Conservation (phyloP, 352 stramenopile species). For the Pythium oligandrum region DNA sequence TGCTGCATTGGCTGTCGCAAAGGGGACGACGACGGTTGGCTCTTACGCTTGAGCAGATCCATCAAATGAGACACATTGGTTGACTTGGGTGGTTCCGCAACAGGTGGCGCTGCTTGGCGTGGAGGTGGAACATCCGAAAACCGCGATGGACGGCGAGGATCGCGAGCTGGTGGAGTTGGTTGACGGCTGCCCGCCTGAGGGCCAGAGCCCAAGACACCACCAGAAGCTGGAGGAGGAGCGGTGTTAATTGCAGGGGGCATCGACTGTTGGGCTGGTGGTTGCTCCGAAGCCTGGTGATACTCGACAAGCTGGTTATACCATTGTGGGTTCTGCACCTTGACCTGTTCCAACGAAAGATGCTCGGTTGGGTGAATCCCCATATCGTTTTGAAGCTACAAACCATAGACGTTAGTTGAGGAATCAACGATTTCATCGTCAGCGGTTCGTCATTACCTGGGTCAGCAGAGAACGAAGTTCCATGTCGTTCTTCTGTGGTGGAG, state of each 20-base stretch:
- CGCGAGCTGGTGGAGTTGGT: slow-evolving; percentile 13
- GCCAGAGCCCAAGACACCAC: neutral
- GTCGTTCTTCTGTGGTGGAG: slow-evolving; percentile 41
- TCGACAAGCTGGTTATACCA: slow-evolving; percentile 81
- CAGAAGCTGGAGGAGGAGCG: neutral
- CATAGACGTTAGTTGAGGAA: neutral
- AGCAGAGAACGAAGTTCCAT: slow-evolving; percentile 77
- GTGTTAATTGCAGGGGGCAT: neutral
- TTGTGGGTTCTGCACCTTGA: slow-evolving; percentile 78
- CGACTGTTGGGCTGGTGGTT: slow-evolving; percentile 10
- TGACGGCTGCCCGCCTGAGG: no score
- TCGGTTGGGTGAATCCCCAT: slow-evolving; percentile 84
- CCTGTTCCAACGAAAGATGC: slow-evolving; percentile 83
- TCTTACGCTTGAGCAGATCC: slow-evolving; percentile 76
- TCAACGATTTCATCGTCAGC: neutral
- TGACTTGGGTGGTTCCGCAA: slow-evolving; percentile 31
- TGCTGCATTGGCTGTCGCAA: slow-evolving; percentile 20
- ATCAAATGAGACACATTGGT: slow-evolving; percentile 79
- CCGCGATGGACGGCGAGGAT: slow-evolving; percentile 25
- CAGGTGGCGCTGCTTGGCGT: slow-evolving; percentile 9
- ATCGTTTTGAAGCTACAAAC: slow-evolving; percentile 66
- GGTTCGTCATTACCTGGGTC: slow-evolving; percentile 23
- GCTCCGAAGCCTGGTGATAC: slow-evolving; percentile 39
- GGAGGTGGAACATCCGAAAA: slow-evolving; percentile 20
- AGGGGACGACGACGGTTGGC: slow-evolving; percentile 19